Conservation (phyloP, 495 filamentous ascomycete species). For the Schizothecium vesticola region DNA sequence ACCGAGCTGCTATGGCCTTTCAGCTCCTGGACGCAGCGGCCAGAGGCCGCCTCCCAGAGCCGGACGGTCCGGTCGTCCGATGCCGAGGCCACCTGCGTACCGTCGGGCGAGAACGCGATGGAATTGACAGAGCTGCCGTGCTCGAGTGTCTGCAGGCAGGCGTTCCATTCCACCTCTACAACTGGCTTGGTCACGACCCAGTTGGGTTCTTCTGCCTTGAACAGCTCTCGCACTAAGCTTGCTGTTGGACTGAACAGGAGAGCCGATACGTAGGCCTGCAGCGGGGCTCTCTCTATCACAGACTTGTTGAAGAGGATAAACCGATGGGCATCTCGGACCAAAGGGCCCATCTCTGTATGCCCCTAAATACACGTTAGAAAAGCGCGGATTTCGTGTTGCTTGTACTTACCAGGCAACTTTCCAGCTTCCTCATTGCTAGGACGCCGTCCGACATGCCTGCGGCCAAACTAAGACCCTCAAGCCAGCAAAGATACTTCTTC, state of each 20-base stretch:
- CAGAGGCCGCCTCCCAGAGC: too few relatives aligned
- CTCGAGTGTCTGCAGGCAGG: slow-evolving; percentile 7
- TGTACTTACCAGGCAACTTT: slow-evolving; percentile 14
- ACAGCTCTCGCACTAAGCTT: slow-evolving; percentile 15
- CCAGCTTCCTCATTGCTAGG: slow-evolving; percentile 18
- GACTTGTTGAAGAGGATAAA: slow-evolving; percentile 25
- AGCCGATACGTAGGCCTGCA: slow-evolving; percentile 16
- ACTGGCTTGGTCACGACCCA: slow-evolving; percentile 17
- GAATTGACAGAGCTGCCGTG: too few relatives aligned
- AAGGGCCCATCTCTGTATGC: background rate
- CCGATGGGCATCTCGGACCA: slow-evolving; percentile 19
- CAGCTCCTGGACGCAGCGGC: too few relatives aligned
- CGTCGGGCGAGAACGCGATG: too few relatives aligned
- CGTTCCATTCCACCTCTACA: slow-evolving; percentile 13
- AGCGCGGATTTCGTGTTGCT: background rate
- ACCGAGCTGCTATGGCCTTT: too few relatives aligned
- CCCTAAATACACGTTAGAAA: background rate
- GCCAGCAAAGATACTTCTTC: slow-evolving; percentile 23
- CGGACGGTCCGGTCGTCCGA: too few relatives aligned
- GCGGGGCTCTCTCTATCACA: slow-evolving; percentile 23
- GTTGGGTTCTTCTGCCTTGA: slow-evolving; percentile 9
- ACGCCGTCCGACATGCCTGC: slow-evolving; percentile 23
- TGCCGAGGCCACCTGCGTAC: too few relatives aligned
- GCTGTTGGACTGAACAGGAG: slow-evolving; percentile 15
- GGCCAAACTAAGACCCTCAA: slow-evolving; percentile 28